These are phyloP conservation scores for Dalbergia oliveri DNA, from an alignment of 306 rosid genomes.

Conservation along the genomic window DNA sequence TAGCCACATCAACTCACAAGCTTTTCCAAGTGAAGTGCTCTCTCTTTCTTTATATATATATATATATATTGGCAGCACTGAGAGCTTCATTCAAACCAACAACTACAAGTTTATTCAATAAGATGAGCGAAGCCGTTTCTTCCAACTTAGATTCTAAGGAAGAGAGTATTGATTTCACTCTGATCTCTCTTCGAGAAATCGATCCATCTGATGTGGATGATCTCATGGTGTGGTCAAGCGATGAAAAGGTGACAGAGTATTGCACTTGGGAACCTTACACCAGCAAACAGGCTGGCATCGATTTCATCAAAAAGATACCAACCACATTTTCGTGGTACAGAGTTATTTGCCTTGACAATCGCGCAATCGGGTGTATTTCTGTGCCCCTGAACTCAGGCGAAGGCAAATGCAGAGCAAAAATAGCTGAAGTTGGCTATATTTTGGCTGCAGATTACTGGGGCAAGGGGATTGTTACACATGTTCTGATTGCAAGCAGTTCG, in stretches of 20 bases:
- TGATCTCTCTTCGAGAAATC: neutral
- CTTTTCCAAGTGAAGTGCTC: neutral
- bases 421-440: constrained; percentile 66
- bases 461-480: constrained; percentile 69
- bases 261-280: constrained; percentile 67
- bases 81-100: neutral
- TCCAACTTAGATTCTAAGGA: neutral
- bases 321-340: constrained; percentile 58
- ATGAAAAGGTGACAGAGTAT: constrained; percentile 56
- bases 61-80: neutral
- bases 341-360: constrained; percentile 66
- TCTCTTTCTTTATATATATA: neutral
- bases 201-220: constrained; percentile 49
- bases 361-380: constrained; percentile 65
- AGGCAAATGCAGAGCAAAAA: constrained; percentile 49
- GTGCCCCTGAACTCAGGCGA: constrained; percentile 39
- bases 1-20: neutral
- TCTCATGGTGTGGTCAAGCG: constrained; percentile 64
- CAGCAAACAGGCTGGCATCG: constrained; percentile 56
- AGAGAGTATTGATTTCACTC: neutral
- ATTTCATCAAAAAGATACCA: constrained; percentile 47
- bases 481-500: constrained; percentile 44
- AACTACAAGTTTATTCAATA: too few relatives aligned
- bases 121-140: neutral
- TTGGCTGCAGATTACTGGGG: constrained; percentile 73